These are phyloP conservation scores for Alternaria ventricosa DNA, from an alignment of 2,329 filamentous ascomycete genomes.

Conservation along the genomic window DNA sequence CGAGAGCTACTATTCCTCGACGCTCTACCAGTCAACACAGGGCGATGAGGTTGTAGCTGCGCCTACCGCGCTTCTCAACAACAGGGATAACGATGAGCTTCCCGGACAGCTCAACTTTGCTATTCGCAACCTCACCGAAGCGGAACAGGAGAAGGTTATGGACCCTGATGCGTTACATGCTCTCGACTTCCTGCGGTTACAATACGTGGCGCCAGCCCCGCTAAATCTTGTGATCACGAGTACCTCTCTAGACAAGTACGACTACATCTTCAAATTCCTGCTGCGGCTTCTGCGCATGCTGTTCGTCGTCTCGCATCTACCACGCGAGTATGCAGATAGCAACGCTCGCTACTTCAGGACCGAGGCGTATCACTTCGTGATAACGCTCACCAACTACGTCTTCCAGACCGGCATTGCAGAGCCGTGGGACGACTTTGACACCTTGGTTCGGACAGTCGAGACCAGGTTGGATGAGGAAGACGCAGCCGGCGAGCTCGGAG, in stretches of 20 bases:
- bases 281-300: conserved; percentile 80
- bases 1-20: conserved; percentile 68
- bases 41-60: neutral
- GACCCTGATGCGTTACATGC: conserved; percentile 83
- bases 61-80: conserved; percentile 11
- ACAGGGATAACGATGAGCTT: conserved; percentile 45
- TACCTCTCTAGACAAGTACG: conserved; percentile 76
- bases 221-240: conserved; percentile 77
- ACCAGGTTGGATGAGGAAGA: conserved; percentile 57
- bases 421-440: conserved; percentile 75
- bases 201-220: conserved; percentile 78
- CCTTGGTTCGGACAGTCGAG: conserved; percentile 70
- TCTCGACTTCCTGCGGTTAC: conserved; percentile 88
- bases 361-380: conserved; percentile 81
- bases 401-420: conserved; percentile 77
- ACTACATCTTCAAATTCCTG: conserved; percentile 80
- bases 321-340: conserved; percentile 30
- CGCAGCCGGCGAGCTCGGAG: conserved; percentile 55
- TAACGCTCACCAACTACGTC: conserved; percentile 75
- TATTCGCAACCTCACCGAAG: conserved; percentile 73
- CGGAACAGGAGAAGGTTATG: conserved; percentile 83
- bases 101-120: conserved; percentile 68
- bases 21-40: conserved; percentile 36
- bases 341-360: conserved; percentile 63
- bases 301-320: conserved; percentile 65